Base-by-base conservation (phyloP, 176 grass and related monocot genomes). In the Areca catechu region DNA sequence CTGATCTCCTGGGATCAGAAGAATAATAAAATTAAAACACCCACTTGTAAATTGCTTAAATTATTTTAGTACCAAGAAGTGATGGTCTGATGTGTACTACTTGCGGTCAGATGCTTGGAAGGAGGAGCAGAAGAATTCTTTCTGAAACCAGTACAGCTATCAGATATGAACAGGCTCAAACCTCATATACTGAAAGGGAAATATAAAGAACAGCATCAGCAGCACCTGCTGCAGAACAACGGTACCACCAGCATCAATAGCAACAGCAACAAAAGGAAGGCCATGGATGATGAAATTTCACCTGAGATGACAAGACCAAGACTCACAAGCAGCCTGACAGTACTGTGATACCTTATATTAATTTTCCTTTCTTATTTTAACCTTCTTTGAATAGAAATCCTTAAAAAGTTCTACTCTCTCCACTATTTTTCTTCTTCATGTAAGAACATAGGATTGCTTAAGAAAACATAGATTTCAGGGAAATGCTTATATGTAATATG, bases 81-180 rank as follows among this genome's bases (percentile, higher is more conserved):
- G 14, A 12, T 12, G 2, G 34, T 12, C 34, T 43, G 34, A 43
- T 12, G 10, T 2, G 34, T 43, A 2, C 34, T 10, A 12, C 14
- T 43, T 43, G 34, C 14, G 7, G 34, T 1, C 86, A 96, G 92
- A 84, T 96, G 86, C 75, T 71, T 96, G 72, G 92, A 96, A 77
- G 92, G 83, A 85, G 92, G 92, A 61, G 92, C 92, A 18, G 81
- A 96, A 22, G 86, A 90, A 56, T 96, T 96, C 20, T 96, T 96
- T 63, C 78, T 91, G 3, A 96, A 96, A 60, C 92, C 92, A 24
- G 87, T 96, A n/a, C 74, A 71, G 22, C 80, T 90, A 30, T 96
- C 92, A n/a, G 80, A 96, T 65, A 79, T 96, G 86, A 87, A 66
- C 57, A 81, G 79, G 70, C 83, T 96, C 10, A 95, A 86, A 80